phyloP scores from a whole-genome alignment of 352 stramenopile species.

The Peronospora destructor region DNA sequence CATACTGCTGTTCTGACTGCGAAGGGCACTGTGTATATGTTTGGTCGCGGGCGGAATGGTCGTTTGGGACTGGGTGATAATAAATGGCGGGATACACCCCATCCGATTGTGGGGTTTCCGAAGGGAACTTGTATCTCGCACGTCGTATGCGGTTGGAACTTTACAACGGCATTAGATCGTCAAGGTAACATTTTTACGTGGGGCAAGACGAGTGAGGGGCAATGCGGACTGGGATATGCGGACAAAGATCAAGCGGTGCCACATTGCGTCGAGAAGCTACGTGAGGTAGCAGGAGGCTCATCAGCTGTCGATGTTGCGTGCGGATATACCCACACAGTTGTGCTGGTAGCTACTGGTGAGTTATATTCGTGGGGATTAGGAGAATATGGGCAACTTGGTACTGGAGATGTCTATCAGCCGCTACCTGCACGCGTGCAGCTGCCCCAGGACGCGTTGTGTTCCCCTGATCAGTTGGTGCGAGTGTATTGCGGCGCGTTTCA shows the following conservation, averaged over 20 bases:
- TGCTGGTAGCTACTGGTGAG: constrained; percentile 65
- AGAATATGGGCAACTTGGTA: constrained; percentile 87
- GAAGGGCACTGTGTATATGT: constrained; percentile 55
- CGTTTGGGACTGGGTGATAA: constrained; percentile 64
- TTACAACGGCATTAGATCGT: constrained; percentile 49
- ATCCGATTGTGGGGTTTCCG: constrained; percentile 47
- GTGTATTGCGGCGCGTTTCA: constrained; percentile 82
- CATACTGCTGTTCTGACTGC: constrained; percentile 72
- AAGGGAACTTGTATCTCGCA: constrained; percentile 32
- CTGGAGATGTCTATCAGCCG: constrained; percentile 79
- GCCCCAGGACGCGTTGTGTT: constrained; percentile 29
- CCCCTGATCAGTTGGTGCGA: constrained; percentile 36
- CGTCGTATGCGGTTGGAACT: constrained; percentile 79
- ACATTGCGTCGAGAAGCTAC: constrained; percentile 42
- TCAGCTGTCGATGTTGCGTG: constrained; percentile 63
- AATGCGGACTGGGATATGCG: constrained; percentile 77
- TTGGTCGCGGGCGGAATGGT: constrained; percentile 67
- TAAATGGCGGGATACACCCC: constrained; percentile 67
- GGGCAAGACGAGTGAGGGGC: constrained; percentile 83
- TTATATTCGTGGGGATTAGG: constrained; percentile 87
- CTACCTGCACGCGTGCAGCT: constrained; percentile 61
- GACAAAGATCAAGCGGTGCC: constrained; percentile 76
- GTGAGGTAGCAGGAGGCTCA: constrained; percentile 17
- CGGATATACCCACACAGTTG: constrained; percentile 85
- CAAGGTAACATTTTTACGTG: constrained; percentile 68